Percentiles rank a stretch among this genome's conserved stretches.
Evolutionary conservation across 179 eudicot species (phyloP).

Genomic region (Spergularia azorica): DNA sequence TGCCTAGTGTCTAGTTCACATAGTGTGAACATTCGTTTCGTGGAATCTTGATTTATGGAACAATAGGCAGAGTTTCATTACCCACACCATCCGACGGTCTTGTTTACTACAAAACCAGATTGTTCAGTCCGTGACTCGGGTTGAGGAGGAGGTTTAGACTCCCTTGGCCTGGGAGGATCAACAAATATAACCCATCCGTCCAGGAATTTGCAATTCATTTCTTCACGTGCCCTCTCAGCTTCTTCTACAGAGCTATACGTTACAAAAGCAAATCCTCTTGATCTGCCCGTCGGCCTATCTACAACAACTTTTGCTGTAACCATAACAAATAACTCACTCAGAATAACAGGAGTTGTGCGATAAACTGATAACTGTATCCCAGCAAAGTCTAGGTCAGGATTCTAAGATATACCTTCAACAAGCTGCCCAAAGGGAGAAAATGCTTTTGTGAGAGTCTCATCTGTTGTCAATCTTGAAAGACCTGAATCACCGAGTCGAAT

Average conservation of each 20-base stretch:
- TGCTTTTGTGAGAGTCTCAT: slow-evolving; percentile 75
- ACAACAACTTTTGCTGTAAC: slow-evolving; percentile 67
- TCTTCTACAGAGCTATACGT: slow-evolving; percentile 72
- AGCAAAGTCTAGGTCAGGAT: not conserved
- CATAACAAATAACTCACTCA: slow-evolving; percentile 1
- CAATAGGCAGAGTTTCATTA: slow-evolving; percentile 1
- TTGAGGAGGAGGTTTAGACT: slow-evolving; percentile 59
- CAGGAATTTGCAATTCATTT: slow-evolving; percentile 77
- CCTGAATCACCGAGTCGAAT: slow-evolving; percentile 45
- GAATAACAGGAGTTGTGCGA: not conserved
- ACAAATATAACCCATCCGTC: slow-evolving; percentile 98
- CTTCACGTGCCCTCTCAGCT: slow-evolving; percentile 77
- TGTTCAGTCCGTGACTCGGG: slow-evolving; percentile 43
- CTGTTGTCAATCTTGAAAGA: slow-evolving; percentile 77
- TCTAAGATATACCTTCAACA: slow-evolving; percentile 55
- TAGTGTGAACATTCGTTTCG: no score
- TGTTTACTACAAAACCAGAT: slow-evolving; percentile 65
- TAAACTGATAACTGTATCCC: no score
- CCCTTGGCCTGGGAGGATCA: slow-evolving; percentile 85
- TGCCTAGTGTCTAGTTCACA: no score
- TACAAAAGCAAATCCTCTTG: slow-evolving; percentile 88
- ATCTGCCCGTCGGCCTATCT: slow-evolving; percentile 72
- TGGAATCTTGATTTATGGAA: not conserved
- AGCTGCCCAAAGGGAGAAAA: slow-evolving; percentile 78
- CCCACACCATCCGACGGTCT: slow-evolving; percentile 89